Evolutionary conservation across 2,329 filamentous ascomycete genomes (phyloP).

Genomic region (Laburnicola sp.): DNA sequence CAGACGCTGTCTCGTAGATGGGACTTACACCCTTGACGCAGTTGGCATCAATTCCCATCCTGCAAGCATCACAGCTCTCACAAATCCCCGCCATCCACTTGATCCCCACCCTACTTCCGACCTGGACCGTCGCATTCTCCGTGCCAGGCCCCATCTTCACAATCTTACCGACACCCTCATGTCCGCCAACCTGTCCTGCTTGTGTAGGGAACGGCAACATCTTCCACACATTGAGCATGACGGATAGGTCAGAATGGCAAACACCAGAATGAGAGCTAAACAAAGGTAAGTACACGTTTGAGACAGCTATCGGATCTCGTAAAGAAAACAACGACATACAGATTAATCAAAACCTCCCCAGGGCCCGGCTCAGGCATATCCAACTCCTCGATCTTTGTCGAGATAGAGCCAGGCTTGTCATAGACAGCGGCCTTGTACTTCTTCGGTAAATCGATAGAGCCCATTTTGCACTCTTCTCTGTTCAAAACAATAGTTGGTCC

Average conservation of each 20-base stretch:
- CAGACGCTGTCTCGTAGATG: background rate
- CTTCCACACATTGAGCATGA: constrained; percentile 56
- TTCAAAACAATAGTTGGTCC: background rate
- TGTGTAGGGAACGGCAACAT: constrained; percentile 62
- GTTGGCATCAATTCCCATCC: constrained; percentile 50
- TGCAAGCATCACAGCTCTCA: constrained; percentile 42
- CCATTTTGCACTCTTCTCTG: constrained; percentile 21
- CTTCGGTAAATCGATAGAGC: constrained; percentile 49
- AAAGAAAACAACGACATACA: constrained; percentile 49
- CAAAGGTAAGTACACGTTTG: background rate
- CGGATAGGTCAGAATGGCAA: constrained; percentile 64
- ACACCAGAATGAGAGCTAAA: constrained; percentile 62
- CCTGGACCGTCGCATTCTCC: constrained; percentile 59
- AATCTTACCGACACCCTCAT: constrained; percentile 68
- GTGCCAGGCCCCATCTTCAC: constrained; percentile 66
- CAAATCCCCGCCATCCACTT: constrained; percentile 68
- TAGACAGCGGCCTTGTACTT: constrained; percentile 67
- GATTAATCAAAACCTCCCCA: constrained; percentile 64
- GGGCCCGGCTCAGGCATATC: constrained; percentile 66
- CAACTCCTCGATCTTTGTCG: constrained; percentile 65
- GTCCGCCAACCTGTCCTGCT: constrained; percentile 67
- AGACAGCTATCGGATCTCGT: background rate
- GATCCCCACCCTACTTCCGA: constrained; percentile 71
- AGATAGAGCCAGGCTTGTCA: constrained; percentile 66
- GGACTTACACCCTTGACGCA: constrained; percentile 40